These are phyloP conservation scores for Mycena sp. DNA, from an alignment of 1,284 basidiomycete species.

Conservation along the genomic window DNA sequence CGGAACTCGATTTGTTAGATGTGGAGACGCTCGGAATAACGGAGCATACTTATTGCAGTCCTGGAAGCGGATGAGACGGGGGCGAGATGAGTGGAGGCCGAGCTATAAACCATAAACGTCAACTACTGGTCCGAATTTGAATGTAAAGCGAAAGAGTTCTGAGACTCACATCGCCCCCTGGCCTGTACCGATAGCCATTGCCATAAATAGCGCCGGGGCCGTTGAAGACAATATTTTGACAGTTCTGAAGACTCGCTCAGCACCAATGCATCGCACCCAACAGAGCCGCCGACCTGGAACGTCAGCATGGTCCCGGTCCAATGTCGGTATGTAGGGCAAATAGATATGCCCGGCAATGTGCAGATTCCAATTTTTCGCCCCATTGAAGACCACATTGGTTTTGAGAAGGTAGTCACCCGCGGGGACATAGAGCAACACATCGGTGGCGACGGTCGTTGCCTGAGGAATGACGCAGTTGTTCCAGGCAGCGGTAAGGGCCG, in stretches of 20 bases:
- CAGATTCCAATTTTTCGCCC: slow-evolving; percentile 31
- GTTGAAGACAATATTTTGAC: slow-evolving; percentile 32
- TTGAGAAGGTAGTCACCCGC: slow-evolving; percentile 28
- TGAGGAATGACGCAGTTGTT: slow-evolving; percentile 27
- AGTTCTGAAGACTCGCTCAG: slow-evolving; percentile 17
- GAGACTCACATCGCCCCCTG: slow-evolving; percentile 28
- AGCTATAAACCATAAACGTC: slow-evolving; percentile 19
- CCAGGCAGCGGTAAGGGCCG: slow-evolving; percentile 32
- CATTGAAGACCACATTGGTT: slow-evolving; percentile 28
- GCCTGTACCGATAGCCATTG: slow-evolving; percentile 35
- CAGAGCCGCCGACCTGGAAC: slow-evolving; percentile 20
- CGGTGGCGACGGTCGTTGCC: slow-evolving; percentile 16
- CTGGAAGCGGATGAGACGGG: slow-evolving; percentile 25
- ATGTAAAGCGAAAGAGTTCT: not conserved
- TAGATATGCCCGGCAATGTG: slow-evolving; percentile 31
- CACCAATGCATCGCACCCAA: no score
- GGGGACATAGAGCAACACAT: slow-evolving; percentile 29
- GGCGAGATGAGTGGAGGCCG: slow-evolving; percentile 21
- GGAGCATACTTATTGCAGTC: slow-evolving; percentile 26
- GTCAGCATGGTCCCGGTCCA: slow-evolving; percentile 32
- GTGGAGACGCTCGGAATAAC: no score
- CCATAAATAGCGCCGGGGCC: slow-evolving; percentile 35
- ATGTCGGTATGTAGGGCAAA: slow-evolving; percentile 25
- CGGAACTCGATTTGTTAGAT: no score
- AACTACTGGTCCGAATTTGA: not conserved